Percentiles rank a stretch among this genome's conserved stretches.
These are phyloP conservation scores for Claviceps capensis DNA, from an alignment of 2,329 filamentous ascomycete genomes.

Conservation along the genomic window DNA sequence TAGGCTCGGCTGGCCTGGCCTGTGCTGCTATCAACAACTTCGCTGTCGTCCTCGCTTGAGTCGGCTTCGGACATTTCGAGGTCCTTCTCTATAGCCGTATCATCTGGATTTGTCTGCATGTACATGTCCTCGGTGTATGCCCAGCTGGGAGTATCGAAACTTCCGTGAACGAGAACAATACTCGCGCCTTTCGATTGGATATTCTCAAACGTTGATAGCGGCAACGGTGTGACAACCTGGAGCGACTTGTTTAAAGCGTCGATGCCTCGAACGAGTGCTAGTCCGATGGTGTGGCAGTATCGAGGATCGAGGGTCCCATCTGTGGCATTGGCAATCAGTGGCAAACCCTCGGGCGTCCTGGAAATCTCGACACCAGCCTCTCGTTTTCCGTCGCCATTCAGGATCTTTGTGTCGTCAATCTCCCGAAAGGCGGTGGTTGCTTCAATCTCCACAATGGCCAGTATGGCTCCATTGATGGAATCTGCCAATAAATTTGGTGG, in stretches of 20 bases:
- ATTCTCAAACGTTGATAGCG: slow-evolving; percentile 24
- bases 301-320: slow-evolving; percentile 45
- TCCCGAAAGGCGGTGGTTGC: slow-evolving; percentile 33
- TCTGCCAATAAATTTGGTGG: slow-evolving; percentile 45
- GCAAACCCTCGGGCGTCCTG: slow-evolving; percentile 37
- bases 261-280: slow-evolving; percentile 58
- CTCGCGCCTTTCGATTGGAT: slow-evolving; percentile 28
- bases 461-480: slow-evolving; percentile 54
- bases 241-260: slow-evolving; percentile 39
- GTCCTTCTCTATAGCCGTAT: slow-evolving; percentile 17
- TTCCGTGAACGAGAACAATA: slow-evolving; percentile 53
- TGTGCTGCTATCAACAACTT: slow-evolving; percentile 6
- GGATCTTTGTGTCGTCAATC: slow-evolving; percentile 7
- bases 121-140: slow-evolving; percentile 53
- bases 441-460: slow-evolving; percentile 53
- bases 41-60: slow-evolving; percentile 17
- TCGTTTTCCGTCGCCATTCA: background rate
- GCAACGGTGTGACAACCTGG: slow-evolving; percentile 52
- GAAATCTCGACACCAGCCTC: slow-evolving; percentile 4
- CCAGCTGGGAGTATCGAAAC: slow-evolving; percentile 56
- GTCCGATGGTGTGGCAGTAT: slow-evolving; percentile 44
- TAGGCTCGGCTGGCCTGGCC: slow-evolving; percentile 10
- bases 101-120: slow-evolving; percentile 18
- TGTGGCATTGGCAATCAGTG: slow-evolving; percentile 43
- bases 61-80: slow-evolving; percentile 22